phyloP scores from a whole-genome alignment of 2,329 filamentous ascomycete species.

The Penicillium sp. region DNA sequence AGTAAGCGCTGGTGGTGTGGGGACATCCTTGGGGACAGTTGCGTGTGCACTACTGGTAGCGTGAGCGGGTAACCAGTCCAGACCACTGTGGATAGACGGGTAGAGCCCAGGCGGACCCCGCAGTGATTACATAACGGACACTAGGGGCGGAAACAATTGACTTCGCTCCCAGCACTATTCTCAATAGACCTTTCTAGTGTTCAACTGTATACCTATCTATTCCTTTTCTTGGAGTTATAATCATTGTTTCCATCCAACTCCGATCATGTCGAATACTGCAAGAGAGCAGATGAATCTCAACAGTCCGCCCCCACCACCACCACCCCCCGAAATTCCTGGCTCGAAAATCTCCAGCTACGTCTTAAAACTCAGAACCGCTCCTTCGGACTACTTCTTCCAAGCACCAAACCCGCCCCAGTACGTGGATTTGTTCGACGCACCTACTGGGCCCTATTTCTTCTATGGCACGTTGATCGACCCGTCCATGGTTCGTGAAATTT shows the following conservation, averaged over 20 bases:
- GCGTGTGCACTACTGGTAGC: too few relatives aligned
- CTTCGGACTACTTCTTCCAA: not conserved
- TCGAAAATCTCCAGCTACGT: not conserved
- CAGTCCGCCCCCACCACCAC: not conserved
- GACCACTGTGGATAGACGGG: too few relatives aligned
- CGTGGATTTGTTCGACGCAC: conserved; percentile 5
- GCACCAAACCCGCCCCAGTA: not conserved
- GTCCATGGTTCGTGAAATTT: conserved; percentile 23
- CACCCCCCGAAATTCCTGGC: not conserved
- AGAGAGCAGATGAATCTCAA: not conserved
- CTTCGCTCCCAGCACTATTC: too few relatives aligned
- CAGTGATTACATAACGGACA: too few relatives aligned
- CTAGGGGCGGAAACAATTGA: too few relatives aligned
- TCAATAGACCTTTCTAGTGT: too few relatives aligned
- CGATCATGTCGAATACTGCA: not conserved
- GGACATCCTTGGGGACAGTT: too few relatives aligned
- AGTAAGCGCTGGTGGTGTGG: too few relatives aligned
- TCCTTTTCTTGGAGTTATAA: too few relatives aligned
- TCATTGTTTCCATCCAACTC: not conserved
- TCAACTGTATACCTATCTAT: too few relatives aligned
- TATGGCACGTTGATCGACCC: conserved; percentile 38
- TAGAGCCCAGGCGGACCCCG: too few relatives aligned
- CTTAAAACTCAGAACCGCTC: not conserved
- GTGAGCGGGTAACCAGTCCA: too few relatives aligned
- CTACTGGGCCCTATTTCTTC: conserved; percentile 35